A percentile compares a stretch with the other conserved stretches of the same genome.
These are phyloP conservation scores for Athelia sp. DNA, from an alignment of 1,284 basidiomycete genomes.

Conservation along the genomic window DNA sequence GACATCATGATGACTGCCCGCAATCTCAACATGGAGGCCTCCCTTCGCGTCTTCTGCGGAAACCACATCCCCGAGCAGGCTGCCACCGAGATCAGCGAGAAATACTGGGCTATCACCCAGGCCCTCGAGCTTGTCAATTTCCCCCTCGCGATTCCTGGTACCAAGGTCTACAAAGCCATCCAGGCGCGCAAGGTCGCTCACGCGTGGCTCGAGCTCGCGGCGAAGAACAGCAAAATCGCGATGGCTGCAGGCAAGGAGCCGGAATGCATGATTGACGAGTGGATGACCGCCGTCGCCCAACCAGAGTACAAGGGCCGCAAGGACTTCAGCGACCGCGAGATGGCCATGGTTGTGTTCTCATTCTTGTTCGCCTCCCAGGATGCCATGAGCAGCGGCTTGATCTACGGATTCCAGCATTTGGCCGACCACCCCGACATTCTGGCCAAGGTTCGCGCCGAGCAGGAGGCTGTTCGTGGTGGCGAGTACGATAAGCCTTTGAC, in stretches of 20 bases:
- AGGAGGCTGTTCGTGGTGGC: conserved; percentile 77
- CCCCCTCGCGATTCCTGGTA: conserved; percentile 92
- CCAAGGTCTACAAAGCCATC: conserved; percentile 94
- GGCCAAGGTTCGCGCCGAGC: conserved; percentile 89
- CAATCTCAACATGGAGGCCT: conserved; percentile 96
- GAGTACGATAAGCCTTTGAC: conserved; percentile 81
- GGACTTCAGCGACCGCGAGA: conserved; percentile 93
- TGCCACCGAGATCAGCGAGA: conserved; percentile 79
- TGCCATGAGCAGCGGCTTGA: conserved; percentile 93
- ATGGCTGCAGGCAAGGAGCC: conserved; percentile 84
- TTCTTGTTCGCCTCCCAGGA: conserved; percentile 99
- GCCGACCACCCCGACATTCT: conserved; percentile 90
- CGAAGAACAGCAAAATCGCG: conserved; percentile 75
- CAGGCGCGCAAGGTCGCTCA: conserved; percentile 89
- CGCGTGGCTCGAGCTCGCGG: conserved; percentile 80
- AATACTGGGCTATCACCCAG: conserved; percentile 95
- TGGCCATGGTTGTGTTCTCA: conserved; percentile 93
- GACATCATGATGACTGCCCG: conserved; percentile 90
- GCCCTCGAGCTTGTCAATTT: conserved; percentile 99
- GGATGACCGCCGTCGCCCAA: conserved; percentile 76
- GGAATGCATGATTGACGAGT: conserved; percentile 90
- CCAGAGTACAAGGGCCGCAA: conserved; percentile 72
- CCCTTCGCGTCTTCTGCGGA: conserved; percentile 93
- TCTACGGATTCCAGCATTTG: conserved; percentile 95
- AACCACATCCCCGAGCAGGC: conserved; percentile 82